Percentiles rank a stretch among this genome's conserved stretches.
Evolutionary conservation across 192 early-diverging fungal genomes (phyloP).

Genomic region (Gamsiella multidivaricata): DNA sequence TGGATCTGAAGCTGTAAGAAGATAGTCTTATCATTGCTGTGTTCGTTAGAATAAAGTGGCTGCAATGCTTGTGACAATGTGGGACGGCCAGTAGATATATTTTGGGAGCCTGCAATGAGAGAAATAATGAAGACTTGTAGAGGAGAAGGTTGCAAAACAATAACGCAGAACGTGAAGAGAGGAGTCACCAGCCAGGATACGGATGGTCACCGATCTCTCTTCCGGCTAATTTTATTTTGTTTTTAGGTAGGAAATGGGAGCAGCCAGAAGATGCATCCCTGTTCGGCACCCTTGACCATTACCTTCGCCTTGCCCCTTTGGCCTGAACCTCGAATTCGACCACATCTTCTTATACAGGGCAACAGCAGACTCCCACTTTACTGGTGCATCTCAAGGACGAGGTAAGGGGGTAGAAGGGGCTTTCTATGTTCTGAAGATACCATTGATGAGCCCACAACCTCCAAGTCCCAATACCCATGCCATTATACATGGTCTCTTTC

Average conservation of each 20-base stretch:
- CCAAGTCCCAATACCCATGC: too few species aligned
- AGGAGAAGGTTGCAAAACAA: too few species aligned
- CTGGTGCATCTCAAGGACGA: background rate
- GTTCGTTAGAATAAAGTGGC: background rate
- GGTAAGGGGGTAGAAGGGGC: background rate
- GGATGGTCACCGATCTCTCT: too few species aligned
- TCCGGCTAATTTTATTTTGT: background rate
- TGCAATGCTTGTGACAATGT: too few species aligned
- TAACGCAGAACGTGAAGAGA: too few species aligned
- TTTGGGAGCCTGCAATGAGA: too few species aligned
- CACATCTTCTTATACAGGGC: background rate
- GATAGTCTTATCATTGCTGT: background rate
- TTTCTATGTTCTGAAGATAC: too few species aligned
- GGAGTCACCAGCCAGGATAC: background rate
- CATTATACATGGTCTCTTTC: too few species aligned
- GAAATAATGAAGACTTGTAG: too few species aligned
- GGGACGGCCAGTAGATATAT: too few species aligned
- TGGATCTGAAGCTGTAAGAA: background rate
- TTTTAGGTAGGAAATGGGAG: background rate
- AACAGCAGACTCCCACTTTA: background rate
- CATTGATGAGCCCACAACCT: too few species aligned
- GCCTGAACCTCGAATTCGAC: conserved; percentile 3
- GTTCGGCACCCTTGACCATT: conserved; percentile 7
- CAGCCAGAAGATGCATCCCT: background rate
- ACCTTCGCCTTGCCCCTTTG: background rate